These are phyloP conservation scores for Agastache rugosa DNA, from an alignment of 257 asterid species.

Conservation along the genomic window DNA sequence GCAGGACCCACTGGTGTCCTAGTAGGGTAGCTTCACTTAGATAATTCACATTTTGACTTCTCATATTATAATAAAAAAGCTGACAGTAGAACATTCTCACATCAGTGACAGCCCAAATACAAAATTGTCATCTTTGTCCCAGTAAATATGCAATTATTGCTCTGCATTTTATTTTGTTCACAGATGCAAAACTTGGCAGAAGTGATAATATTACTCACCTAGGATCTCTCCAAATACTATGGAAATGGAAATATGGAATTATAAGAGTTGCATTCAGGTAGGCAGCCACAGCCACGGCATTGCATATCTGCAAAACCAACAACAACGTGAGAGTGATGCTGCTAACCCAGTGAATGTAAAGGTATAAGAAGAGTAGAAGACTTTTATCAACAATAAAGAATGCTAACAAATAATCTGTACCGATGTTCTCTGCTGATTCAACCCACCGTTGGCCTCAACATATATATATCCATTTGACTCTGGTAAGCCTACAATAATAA, in stretches of 20 bases:
- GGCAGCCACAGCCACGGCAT: slow-evolving; percentile 99
- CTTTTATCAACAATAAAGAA: slow-evolving; percentile 1
- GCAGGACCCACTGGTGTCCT: not conserved
- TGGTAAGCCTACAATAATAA: slow-evolving; percentile 51
- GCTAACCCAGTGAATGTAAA: not conserved
- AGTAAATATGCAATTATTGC: slow-evolving; percentile 8
- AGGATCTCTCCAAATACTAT: slow-evolving; percentile 98
- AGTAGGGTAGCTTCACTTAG: slow-evolving; percentile 4
- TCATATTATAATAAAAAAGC: not conserved
- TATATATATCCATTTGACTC: slow-evolving; percentile 63
- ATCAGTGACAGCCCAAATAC: not conserved
- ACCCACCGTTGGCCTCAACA: slow-evolving; percentile 95
- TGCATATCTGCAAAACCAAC: slow-evolving; percentile 79
- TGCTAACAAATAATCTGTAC: slow-evolving; percentile 44
- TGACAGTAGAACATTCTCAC: not conserved
- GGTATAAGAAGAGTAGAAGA: slow-evolving; percentile 10
- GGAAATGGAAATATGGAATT: slow-evolving; percentile 88
- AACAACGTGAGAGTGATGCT: slow-evolving; percentile 23
- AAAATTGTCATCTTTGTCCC: not conserved
- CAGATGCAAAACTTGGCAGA: slow-evolving; percentile 15
- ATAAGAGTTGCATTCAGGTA: slow-evolving; percentile 93
- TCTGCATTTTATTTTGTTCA: slow-evolving; percentile 3
- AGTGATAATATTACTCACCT: slow-evolving; percentile 57
- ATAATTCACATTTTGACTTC: slow-evolving; percentile 3
- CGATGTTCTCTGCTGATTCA: slow-evolving; percentile 97